Base-by-base conservation (phyloP, 805 yeast genomes). In the Brettanomyces nanus region DNA sequence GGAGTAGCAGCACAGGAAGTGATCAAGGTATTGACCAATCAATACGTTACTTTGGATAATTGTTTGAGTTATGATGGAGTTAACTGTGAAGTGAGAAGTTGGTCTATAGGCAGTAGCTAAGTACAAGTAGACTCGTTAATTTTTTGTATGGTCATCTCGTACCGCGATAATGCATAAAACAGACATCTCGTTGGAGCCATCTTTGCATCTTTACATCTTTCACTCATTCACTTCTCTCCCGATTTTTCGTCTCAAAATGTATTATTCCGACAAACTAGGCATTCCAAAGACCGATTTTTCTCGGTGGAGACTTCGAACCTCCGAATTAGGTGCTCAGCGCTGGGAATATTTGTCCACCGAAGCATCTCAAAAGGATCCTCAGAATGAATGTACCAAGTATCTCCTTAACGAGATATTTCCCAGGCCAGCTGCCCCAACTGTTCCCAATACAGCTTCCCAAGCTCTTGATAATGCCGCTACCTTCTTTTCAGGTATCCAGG, bases 1-100 rank as follows among this genome's bases (percentile, higher is more conserved):
- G 97, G 96, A 0, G 63, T 89, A 10, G 87, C 76, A 0, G 80
- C 86, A 3, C 96, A 90, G 53, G 98, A 90, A 54, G 77, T 74
- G 4, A 65, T 85, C 36, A 90, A 92, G 59, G 43, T 73, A 3
- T 48, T 84, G 19, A 85, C 95, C 2, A 71, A 73, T 27, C 97
- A 90, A 57, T 87, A 85, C 47, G 67, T 80, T 4, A 94, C 97
- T 1, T 49, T 86, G 31, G 79, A 80, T 45, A 83, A 85, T 48
- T 60, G 78, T 6, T 63, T 80, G 38, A 68, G 81, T 0, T 87
- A 75, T 55, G 92, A 89, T 54, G 96, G 95, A 1, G 62, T 80
- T 3, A 54, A 61, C 11, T 73, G 83, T 25, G 60, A 64, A 10
- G 69, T 75, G 37, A 64, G 56, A 6, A 44, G 43, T 27, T 54